Conservation (phyloP, 768 basidiomycete genomes). For the Crucibulum laeve region DNA sequence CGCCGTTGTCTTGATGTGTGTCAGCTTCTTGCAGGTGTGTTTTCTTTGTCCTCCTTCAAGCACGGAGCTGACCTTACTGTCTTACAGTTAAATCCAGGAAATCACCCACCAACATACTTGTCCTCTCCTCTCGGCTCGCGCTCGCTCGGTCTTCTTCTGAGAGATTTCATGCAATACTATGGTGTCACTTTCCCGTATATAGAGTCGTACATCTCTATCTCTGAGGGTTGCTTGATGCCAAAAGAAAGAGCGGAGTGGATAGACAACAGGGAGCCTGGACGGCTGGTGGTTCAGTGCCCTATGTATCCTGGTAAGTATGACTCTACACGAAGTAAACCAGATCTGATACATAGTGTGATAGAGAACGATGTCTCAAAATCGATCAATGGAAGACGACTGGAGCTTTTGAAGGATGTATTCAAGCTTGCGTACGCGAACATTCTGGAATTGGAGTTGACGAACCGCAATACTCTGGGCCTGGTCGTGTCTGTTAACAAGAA, state of each 20-base stretch:
- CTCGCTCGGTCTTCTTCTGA: slow-evolving; percentile 53
- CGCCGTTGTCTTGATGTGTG: slow-evolving; percentile 55
- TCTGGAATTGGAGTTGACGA: slow-evolving; percentile 10
- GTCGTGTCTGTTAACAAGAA: slow-evolving; percentile 18
- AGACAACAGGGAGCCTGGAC: slow-evolving; percentile 16
- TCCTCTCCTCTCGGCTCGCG: slow-evolving; percentile 42
- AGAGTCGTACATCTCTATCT: slow-evolving; percentile 34
- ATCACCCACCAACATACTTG: slow-evolving; percentile 41
- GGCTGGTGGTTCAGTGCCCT: slow-evolving; percentile 38
- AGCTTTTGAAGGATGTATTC: slow-evolving; percentile 28
- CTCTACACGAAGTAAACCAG: not conserved
- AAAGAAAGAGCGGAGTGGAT: slow-evolving; percentile 29
- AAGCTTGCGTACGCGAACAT: slow-evolving; percentile 22
- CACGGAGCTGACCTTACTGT: not conserved
- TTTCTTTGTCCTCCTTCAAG: slow-evolving; percentile 1
- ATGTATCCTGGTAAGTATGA: slow-evolving; percentile 29
- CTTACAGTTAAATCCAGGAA: slow-evolving; percentile 53
- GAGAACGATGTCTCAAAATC: slow-evolving; percentile 37
- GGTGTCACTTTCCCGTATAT: slow-evolving; percentile 39
- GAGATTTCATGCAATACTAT: slow-evolving; percentile 67
- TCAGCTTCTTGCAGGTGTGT: slow-evolving; percentile 66
- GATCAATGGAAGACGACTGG: slow-evolving; percentile 18
- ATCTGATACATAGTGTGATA: slow-evolving; percentile 10
- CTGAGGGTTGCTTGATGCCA: slow-evolving; percentile 25
- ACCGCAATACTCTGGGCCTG: slow-evolving; percentile 17